phyloP scores from a whole-genome alignment of 2,329 filamentous ascomycete genomes.

The Fusarium nisikadoi region DNA sequence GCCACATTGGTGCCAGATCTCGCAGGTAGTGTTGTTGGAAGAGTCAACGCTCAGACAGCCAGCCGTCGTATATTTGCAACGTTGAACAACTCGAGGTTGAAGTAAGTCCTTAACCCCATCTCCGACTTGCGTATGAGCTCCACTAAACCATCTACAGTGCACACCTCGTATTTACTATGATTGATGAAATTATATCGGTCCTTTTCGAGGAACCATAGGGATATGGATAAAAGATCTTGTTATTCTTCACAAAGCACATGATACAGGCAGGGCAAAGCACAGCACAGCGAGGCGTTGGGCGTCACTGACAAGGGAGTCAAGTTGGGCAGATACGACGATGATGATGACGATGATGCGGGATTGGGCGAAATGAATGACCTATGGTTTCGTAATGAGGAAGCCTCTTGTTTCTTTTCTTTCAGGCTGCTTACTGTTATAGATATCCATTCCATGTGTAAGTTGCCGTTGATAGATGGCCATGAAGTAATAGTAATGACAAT shows the following conservation, averaged over 20 bases:
- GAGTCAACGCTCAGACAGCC: slow-evolving; percentile 89
- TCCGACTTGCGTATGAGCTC: neutral
- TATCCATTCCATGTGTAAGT: neutral
- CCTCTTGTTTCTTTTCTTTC: neutral
- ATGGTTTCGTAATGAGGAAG: slow-evolving; percentile 8
- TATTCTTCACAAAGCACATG: slow-evolving; percentile 24
- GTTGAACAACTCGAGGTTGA: slow-evolving; percentile 89
- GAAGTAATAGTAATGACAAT: slow-evolving; percentile 31
- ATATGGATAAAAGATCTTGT: slow-evolving; percentile 2
- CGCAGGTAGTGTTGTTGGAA: slow-evolving; percentile 91
- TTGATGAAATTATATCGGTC: slow-evolving; percentile 76
- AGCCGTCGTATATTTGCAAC: slow-evolving; percentile 89
- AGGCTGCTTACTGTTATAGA: slow-evolving; percentile 3
- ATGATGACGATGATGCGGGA: slow-evolving; percentile 2
- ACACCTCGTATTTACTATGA: slow-evolving; percentile 75
- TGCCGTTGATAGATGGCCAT: slow-evolving; percentile 3
- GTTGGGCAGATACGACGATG: slow-evolving; percentile 24
- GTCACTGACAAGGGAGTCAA: slow-evolving; percentile 32
- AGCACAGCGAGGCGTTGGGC: slow-evolving; percentile 39
- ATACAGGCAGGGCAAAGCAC: slow-evolving; percentile 10
- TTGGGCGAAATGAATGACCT: slow-evolving; percentile 23
- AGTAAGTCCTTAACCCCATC: slow-evolving; percentile 67
- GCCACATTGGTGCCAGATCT: slow-evolving; percentile 91
- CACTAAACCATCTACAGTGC: slow-evolving; percentile 56
- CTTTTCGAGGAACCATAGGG: slow-evolving; percentile 63